Evolutionary conservation across 257 asterid species (phyloP), one percentile per base, ranked within the genome.

Genomic region (Mentha longifolia): DNA sequence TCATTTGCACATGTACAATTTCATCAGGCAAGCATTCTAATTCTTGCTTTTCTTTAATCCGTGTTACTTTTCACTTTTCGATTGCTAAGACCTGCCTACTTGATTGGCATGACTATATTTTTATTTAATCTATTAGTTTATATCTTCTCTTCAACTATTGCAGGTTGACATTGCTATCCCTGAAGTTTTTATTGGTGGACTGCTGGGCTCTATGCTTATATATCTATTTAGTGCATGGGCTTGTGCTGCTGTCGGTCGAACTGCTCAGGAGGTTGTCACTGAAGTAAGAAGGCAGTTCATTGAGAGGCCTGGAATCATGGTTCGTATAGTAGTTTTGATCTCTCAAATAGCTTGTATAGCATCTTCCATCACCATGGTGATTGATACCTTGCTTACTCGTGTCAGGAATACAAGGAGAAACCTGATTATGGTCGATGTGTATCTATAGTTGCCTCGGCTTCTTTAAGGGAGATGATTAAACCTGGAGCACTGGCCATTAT

Each of bases 251-350:
- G 99, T 94, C 77, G 99, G 99, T 58, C 88, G 97, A 84, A 95
- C 79, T 71, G 99, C 99, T 74, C 99, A 95, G 78, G 99, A 95
- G 80, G 99, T 95, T 70, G 99, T 95, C 54, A 95, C 85, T 78
- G 99, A 95, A 95, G 99, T 92, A 58, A 81, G 99, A 80, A 89
- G 98, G 67, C 99, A 95, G 78, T 95, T 95, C 82, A 88, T 95
- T 67, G 99, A 95, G 94, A 88, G 98, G 85, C 99, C 99, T 4
- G 99, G 99, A 43, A 95, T 95, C 80, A 95, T 95, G 99, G 99
- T 95, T 61, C 20, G 96, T 84, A 66, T 70, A 58, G 12, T 73
- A 70, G 52, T 11, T 37, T 35, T 63, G 33, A 16, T 28, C 61
- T 47, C 73, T 69, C 74, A 55, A 61, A 46, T 71, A 61, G 39